Conservation (phyloP, 2,329 filamentous ascomycete genomes). For the Cadophora gregata region DNA sequence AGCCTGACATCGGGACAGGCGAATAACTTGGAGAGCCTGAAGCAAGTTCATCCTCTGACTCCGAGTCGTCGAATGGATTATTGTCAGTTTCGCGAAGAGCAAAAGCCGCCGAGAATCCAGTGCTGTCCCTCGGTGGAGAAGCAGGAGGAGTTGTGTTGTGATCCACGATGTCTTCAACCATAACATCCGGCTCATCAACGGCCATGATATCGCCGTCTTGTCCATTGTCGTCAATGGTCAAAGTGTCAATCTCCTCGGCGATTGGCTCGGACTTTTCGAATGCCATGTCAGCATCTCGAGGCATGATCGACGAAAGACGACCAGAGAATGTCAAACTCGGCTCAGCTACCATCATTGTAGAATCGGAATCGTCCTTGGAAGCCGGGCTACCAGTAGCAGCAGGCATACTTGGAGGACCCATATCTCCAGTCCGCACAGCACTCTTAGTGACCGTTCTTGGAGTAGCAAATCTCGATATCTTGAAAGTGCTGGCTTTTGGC, state of each 20-base stretch:
- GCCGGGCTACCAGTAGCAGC: conserved; percentile 21
- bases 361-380: conserved; percentile 7
- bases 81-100: conserved; percentile 56
- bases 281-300: conserved; percentile 44
- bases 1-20: conserved; percentile 35
- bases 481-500: conserved; percentile 41
- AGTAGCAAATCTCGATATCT: conserved; percentile 42
- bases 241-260: conserved; percentile 29
- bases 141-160: conserved; percentile 33
- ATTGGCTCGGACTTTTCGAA: conserved; percentile 27
- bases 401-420: conserved; percentile 32
- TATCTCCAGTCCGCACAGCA: conserved; percentile 33
- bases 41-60: conserved; percentile 61
- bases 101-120: conserved; percentile 42
- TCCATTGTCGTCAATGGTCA: not conserved
- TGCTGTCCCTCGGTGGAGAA: conserved; percentile 35
- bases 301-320: conserved; percentile 48
- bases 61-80: conserved; percentile 54
- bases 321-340: conserved; percentile 45
- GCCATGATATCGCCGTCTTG: conserved; percentile 26
- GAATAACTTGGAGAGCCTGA: conserved; percentile 41
- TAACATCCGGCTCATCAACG: conserved; percentile 30
- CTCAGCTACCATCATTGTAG: conserved; percentile 19
- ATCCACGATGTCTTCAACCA: conserved; percentile 24
- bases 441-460: conserved; percentile 40